A percentile compares a stretch with the other conserved stretches of the same genome.
Conservation (phyloP, 164 flowering plant species). For the Piper longum region DNA sequence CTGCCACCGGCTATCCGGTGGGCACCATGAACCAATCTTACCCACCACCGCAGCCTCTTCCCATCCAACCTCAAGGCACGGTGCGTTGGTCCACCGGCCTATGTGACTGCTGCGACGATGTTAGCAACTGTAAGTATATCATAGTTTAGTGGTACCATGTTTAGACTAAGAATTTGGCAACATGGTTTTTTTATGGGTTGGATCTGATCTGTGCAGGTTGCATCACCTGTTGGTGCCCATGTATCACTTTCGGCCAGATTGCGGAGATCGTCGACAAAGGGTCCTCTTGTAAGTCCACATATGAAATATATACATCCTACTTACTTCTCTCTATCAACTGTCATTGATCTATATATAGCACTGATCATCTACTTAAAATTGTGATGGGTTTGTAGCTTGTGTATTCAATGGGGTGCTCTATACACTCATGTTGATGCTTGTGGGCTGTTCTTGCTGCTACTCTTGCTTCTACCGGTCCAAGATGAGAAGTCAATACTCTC, state of each 20-base stretch:
- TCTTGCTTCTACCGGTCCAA: conserved; percentile 44
- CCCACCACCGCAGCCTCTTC: not conserved
- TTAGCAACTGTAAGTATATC: conserved; percentile 26
- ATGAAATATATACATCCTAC: not conserved
- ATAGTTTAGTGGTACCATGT: not conserved
- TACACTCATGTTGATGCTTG: conserved; percentile 18
- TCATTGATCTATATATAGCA: not conserved
- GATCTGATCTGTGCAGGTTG: conserved; percentile 12
- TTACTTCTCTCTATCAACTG: not conserved
- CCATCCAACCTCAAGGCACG: not conserved
- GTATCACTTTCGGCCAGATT: conserved; percentile 43
- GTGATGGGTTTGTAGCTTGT: conserved; percentile 23
- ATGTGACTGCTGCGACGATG: conserved; percentile 41
- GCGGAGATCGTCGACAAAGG: conserved; percentile 30
- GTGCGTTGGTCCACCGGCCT: conserved; percentile 31
- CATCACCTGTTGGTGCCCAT: conserved; percentile 37
- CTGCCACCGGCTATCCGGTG: not conserved
- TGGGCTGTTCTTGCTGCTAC: conserved; percentile 34
- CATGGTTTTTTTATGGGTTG: not conserved
- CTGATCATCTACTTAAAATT: not conserved
- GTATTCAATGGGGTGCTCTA: conserved; percentile 35
- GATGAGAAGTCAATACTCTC: conserved; percentile 24
- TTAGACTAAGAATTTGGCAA: not conserved
- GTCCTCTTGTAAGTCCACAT: conserved; percentile 15
- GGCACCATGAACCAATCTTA: not conserved